phyloP scores from a whole-genome alignment of 228 moss, liverwort and hornwort species.

The Sphagnum fallax region DNA sequence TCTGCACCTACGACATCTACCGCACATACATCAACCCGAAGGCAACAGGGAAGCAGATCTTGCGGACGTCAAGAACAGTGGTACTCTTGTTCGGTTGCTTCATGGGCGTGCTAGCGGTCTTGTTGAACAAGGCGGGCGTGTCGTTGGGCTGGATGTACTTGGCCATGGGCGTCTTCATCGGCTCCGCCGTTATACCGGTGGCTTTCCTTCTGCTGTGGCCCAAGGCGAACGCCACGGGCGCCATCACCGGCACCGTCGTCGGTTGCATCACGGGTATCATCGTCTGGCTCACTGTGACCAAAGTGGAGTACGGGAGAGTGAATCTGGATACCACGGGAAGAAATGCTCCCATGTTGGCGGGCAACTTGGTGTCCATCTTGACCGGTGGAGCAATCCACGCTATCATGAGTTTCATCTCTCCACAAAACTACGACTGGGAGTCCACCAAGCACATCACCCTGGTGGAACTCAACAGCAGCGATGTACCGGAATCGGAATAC shows the following conservation, averaged over 20 bases:
- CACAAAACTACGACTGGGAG: conserved; percentile 51
- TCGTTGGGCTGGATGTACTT: conserved; percentile 56
- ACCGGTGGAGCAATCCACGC: conserved; percentile 39
- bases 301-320: conserved; percentile 36
- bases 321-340: conserved; percentile 41
- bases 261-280: conserved; percentile 39
- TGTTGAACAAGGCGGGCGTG: conserved; percentile 42
- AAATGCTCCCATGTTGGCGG: conserved; percentile 47
- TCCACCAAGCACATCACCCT: conserved; percentile 31
- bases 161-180: conserved; percentile 57
- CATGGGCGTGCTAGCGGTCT: conserved; percentile 49
- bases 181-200: conserved; percentile 53
- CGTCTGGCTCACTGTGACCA: conserved; percentile 35
- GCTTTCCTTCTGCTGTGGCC: conserved; percentile 52
- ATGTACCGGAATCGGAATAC: conserved; percentile 36
- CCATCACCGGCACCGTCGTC: conserved; percentile 27
- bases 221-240: conserved; percentile 35
- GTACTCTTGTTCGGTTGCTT: conserved; percentile 34
- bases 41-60: conserved; percentile 36
- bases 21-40: conserved; percentile 59
- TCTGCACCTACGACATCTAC: conserved; percentile 48
- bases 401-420: conserved; percentile 21
- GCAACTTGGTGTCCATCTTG: conserved; percentile 47
- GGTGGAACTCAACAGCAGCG: conserved; percentile 28
- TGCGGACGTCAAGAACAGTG: conserved; percentile 28